Percentiles rank a stretch among this genome's conserved stretches.
These are phyloP conservation scores for Quaeritorhiza haematococci DNA, from an alignment of 371 early-diverging fungal species.

Conservation along the genomic window DNA sequence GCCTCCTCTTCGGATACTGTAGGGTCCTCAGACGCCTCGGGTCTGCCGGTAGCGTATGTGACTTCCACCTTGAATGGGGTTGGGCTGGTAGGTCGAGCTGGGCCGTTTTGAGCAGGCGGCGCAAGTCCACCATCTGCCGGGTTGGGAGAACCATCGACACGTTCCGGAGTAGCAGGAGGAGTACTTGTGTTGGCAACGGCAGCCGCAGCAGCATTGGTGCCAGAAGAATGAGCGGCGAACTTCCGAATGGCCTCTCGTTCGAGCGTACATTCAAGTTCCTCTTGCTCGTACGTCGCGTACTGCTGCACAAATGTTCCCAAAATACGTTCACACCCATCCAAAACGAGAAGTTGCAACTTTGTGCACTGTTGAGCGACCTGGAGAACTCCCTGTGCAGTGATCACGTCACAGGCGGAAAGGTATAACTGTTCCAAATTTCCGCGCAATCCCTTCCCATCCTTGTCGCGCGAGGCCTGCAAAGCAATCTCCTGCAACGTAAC, in stretches of 20 bases:
- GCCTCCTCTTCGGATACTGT: slow-evolving; percentile 4
- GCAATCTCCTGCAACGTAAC: slow-evolving; percentile 30
- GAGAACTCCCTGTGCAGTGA: slow-evolving; percentile 29
- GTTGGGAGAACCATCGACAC: background rate
- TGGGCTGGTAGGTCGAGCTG: background rate
- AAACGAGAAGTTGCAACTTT: slow-evolving; percentile 32
- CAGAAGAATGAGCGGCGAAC: slow-evolving; percentile 18
- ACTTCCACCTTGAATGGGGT: slow-evolving; percentile 12
- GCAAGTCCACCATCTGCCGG: background rate
- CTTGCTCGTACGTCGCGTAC: slow-evolving; percentile 22
- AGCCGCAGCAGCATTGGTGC: slow-evolving; percentile 5
- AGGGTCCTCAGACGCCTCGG: slow-evolving; percentile 5
- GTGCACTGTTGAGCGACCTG: slow-evolving; percentile 30
- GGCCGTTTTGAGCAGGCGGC: background rate
- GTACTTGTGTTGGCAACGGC: slow-evolving; percentile 7
- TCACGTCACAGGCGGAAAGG: slow-evolving; percentile 34
- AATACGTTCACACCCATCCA: slow-evolving; percentile 42
- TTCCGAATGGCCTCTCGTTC: slow-evolving; percentile 21
- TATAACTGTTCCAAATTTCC: slow-evolving; percentile 27
- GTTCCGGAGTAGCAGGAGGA: slow-evolving; percentile 26
- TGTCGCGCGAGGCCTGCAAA: slow-evolving; percentile 17
- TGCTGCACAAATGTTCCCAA: slow-evolving; percentile 26
- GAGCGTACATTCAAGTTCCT: slow-evolving; percentile 37
- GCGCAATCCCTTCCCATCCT: slow-evolving; percentile 10
- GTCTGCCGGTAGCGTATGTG: slow-evolving; percentile 7